Conservation (phyloP, 2,329 filamentous ascomycete genomes). For the Coniochaeta hoffmannii region DNA sequence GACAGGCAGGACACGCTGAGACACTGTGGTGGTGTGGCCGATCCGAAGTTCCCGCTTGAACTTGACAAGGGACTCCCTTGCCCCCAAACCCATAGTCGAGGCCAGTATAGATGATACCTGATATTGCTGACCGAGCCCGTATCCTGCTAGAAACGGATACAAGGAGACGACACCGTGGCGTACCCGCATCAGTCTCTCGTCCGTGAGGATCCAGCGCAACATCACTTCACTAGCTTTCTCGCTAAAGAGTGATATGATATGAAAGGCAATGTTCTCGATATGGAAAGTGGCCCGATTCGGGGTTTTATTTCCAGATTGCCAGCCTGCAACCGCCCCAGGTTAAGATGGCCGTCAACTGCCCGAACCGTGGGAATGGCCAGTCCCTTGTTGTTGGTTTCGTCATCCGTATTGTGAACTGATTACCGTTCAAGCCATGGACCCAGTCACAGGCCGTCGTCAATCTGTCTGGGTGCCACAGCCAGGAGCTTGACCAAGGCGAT, state of each 20-base stretch:
- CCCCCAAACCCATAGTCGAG: background rate
- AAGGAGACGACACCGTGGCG: background rate
- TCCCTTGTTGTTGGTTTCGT: too few relatives aligned
- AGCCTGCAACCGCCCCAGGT: background rate
- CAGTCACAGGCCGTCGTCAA: background rate
- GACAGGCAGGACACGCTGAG: background rate
- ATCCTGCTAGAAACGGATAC: background rate
- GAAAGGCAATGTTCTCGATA: background rate
- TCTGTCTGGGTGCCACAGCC: background rate
- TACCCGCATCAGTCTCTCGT: background rate
- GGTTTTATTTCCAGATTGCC: background rate
- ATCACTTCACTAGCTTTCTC: background rate
- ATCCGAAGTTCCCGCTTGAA: background rate
- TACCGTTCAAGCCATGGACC: background rate
- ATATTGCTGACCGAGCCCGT: background rate
- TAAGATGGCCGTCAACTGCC: background rate
- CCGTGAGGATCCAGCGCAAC: background rate
- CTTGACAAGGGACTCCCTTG: background rate
- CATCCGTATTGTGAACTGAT: background rate
- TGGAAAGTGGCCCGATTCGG: background rate
- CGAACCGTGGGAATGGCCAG: background rate
- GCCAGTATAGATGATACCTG: background rate
- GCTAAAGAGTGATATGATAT: background rate
- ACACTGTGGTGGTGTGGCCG: background rate
- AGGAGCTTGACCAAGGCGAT: background rate